Evolutionary conservation across 495 filamentous ascomycete genomes (phyloP), one percentile per base, ranked within the genome.

Genomic region (Lasiosphaeriaceae sp.): DNA sequence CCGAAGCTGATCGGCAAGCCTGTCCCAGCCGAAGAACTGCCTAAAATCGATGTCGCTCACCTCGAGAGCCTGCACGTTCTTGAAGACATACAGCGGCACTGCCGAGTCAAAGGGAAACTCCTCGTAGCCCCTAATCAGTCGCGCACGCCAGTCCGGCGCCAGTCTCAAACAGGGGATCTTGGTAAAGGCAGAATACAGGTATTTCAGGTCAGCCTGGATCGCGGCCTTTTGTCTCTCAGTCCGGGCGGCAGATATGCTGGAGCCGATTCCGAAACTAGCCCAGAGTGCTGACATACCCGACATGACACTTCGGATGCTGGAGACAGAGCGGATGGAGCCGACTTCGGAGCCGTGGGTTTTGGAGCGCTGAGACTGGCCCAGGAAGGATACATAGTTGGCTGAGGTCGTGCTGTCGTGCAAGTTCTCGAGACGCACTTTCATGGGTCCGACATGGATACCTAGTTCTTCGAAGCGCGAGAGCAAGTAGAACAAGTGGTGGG

Each of bases 31-130:
- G 70, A 89, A 96, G 73, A 97, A 96, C 59, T 96, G 92, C 59
- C 94, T 85, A 67, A 95, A 96, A 72, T 97, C 94, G 67, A 97
- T 86, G 69, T 96, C 92, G 71, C 86, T 90, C 44, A 98, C 90
- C 72, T 97, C 94, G 62, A 98, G 78, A 11, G 89, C 86, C 71
- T 90, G 91, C 48, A 97, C 73, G 64, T 97, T 98, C 77, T 98
- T 97, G 81, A 98, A 97, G 23, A 89, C 87, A 69, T 91, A 86
- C 11, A 97, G 75, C 17, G 94, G 94, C 23, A 98, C 94, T n/a
- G 94, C 94, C 39, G 90, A 94, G 68, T 98, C 94, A 70, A 98
- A 96, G 3, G 94, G 94, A 65, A 98, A 98, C 66, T 97, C 94
- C 71, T 98, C 94, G 66, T 92, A 97, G 29, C 92, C 93, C 56